Conservation (phyloP, 2,329 filamentous ascomycete species). For the Aspergillus cejpii region DNA sequence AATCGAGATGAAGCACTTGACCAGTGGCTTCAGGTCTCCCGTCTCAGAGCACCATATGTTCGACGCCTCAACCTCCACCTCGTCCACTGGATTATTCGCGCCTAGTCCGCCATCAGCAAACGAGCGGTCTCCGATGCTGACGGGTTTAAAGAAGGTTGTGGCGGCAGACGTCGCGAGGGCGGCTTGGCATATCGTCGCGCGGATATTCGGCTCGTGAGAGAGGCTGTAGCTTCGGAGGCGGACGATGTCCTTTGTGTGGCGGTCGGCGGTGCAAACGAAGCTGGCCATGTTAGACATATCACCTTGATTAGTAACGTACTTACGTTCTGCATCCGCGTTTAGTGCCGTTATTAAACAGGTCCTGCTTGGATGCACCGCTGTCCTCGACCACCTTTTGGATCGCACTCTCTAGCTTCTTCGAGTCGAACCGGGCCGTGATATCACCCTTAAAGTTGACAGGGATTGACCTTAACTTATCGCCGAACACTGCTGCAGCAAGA, state of each 20-base stretch:
- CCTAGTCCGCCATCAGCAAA: constrained; percentile 42
- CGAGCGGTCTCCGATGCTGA: constrained; percentile 28
- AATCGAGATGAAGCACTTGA: background rate
- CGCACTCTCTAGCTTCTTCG: background rate
- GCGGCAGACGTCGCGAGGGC: constrained; percentile 42
- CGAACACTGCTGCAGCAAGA: constrained; percentile 37
- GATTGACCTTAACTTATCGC: background rate
- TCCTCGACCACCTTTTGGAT: background rate
- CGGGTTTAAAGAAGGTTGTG: constrained; percentile 35
- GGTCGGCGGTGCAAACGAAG: background rate
- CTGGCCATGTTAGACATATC: background rate
- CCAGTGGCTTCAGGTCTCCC: background rate
- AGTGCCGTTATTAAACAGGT: background rate
- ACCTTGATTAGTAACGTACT: background rate
- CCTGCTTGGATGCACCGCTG: background rate
- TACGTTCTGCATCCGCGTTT: background rate
- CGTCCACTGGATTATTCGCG: constrained; percentile 41
- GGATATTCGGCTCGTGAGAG: background rate
- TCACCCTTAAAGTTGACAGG: background rate
- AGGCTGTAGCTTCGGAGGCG: background rate
- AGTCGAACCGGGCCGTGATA: background rate
- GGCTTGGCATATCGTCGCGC: constrained; percentile 38
- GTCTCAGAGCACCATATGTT: background rate
- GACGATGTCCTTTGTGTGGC: background rate
- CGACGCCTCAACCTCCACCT: background rate